phyloP scores from a whole-genome alignment of 2,329 filamentous ascomycete genomes.

The Calonectria hawksworthii region DNA sequence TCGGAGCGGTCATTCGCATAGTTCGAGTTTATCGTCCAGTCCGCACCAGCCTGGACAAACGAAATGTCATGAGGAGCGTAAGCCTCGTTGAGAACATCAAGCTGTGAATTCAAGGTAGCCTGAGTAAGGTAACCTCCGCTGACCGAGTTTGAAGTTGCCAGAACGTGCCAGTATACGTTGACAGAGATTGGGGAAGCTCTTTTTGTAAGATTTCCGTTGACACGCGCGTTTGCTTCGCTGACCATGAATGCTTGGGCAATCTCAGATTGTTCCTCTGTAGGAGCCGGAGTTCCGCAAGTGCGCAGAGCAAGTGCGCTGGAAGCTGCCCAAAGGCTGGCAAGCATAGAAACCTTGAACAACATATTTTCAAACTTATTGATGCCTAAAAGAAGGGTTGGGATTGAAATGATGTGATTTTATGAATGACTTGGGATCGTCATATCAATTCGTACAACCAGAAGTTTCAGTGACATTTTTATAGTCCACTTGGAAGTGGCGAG shows the following conservation, averaged over 20 bases:
- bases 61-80: constrained; percentile 59
- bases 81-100: constrained; percentile 60
- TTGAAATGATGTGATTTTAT: not conserved
- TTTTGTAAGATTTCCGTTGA: not conserved
- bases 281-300: constrained; percentile 16
- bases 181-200: constrained; percentile 28
- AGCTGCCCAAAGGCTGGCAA: constrained; percentile 17
- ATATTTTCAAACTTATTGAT: not conserved
- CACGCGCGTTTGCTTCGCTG: constrained; percentile 7
- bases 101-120: constrained; percentile 49
- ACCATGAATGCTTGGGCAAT: constrained; percentile 20
- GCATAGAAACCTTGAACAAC: constrained; percentile 18
- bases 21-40: constrained; percentile 61
- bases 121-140: constrained; percentile 36
- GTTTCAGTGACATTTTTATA: not conserved
- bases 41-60: constrained; percentile 60
- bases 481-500: not conserved
- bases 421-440: not conserved
- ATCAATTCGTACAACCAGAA: not conserved
- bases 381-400: not conserved
- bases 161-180: constrained; percentile 44
- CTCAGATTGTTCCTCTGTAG: constrained; percentile 17
- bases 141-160: constrained; percentile 38
- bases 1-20: constrained; percentile 60
- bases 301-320: constrained; percentile 6